These are phyloP conservation scores for Avena eriantha DNA, from an alignment of 176 grass and related monocot genomes.

Conservation along the genomic window DNA sequence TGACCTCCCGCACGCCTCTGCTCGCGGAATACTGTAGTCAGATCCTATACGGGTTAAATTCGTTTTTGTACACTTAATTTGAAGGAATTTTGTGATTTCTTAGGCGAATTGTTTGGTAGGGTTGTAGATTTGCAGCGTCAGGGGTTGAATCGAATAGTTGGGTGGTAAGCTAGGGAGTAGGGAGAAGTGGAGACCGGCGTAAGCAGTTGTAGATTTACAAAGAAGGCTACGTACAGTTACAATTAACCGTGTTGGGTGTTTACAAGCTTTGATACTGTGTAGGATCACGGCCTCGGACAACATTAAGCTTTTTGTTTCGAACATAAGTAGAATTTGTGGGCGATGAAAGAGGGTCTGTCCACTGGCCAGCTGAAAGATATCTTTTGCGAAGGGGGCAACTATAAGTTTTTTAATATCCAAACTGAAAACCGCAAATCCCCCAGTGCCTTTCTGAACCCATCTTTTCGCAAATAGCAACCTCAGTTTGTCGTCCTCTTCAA, in stretches of 20 bases:
- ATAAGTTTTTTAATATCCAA: conserved; percentile 2
- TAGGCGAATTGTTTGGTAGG: neutral
- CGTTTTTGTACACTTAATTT: neutral
- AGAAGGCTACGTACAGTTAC: neutral
- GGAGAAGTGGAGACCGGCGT: neutral
- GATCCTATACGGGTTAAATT: conserved; percentile 35
- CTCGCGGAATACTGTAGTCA: neutral
- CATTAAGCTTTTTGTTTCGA: neutral
- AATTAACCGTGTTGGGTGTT: neutral
- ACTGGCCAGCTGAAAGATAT: conserved; percentile 9
- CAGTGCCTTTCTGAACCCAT: neutral
- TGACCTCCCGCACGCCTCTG: neutral
- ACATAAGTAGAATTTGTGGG: neutral
- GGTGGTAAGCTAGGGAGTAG: neutral
- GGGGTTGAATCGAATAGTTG: conserved; percentile 1
- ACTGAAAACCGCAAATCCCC: neutral
- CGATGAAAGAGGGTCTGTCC: neutral
- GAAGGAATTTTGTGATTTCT: neutral
- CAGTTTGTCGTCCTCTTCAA: neutral
- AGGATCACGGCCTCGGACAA: neutral
- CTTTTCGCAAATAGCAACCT: neutral
- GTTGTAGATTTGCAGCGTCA: conserved; percentile 10
- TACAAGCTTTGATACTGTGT: neutral
- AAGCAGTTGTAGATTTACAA: conserved; percentile 1
- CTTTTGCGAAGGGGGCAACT: neutral